Evolutionary conservation across 2,329 filamentous ascomycete genomes (phyloP).

Genomic region (Calycina marina): DNA sequence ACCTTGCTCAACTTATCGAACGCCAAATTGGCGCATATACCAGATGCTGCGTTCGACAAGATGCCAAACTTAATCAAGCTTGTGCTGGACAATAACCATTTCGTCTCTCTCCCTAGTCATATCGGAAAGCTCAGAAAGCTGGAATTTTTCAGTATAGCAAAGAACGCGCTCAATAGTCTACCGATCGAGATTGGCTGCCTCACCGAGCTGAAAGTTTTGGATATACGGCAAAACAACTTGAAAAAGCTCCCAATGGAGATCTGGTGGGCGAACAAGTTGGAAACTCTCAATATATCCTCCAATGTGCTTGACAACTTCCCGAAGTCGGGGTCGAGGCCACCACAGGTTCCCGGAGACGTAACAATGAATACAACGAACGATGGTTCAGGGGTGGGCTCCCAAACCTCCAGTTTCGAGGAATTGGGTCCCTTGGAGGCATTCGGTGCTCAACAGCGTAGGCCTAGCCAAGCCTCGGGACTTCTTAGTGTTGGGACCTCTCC

Average conservation of each 20-base stretch:
- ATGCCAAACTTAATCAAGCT: slow-evolving; percentile 78
- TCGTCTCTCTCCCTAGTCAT: slow-evolving; percentile 74
- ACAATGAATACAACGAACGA: slow-evolving; percentile 7
- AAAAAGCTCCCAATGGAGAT: slow-evolving; percentile 78
- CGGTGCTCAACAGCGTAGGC: slow-evolving; percentile 45
- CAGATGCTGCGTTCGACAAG: slow-evolving; percentile 75
- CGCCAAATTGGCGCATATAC: slow-evolving; percentile 76
- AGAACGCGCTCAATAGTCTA: slow-evolving; percentile 74
- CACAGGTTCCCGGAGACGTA: slow-evolving; percentile 42
- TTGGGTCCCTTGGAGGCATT: slow-evolving; percentile 50
- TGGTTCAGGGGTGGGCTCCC: slow-evolving; percentile 26
- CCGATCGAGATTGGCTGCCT: slow-evolving; percentile 82
- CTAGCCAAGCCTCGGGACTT: slow-evolving; percentile 71
- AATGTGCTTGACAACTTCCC: slow-evolving; percentile 87
- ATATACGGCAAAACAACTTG: slow-evolving; percentile 88
- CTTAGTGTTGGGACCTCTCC: slow-evolving; percentile 66
- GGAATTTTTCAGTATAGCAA: slow-evolving; percentile 86
- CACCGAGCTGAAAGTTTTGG: slow-evolving; percentile 68
- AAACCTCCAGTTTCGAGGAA: slow-evolving; percentile 65
- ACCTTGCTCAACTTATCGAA: slow-evolving; percentile 82
- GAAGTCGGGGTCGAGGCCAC: slow-evolving; percentile 61
- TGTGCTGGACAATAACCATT: slow-evolving; percentile 87
- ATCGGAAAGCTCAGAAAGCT: slow-evolving; percentile 72
- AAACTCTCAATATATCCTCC: slow-evolving; percentile 87
- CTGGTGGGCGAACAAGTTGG: slow-evolving; percentile 87